Conservation (phyloP, 1,139 yeast genomes). For the Yamadazyma songkhlaensis region DNA sequence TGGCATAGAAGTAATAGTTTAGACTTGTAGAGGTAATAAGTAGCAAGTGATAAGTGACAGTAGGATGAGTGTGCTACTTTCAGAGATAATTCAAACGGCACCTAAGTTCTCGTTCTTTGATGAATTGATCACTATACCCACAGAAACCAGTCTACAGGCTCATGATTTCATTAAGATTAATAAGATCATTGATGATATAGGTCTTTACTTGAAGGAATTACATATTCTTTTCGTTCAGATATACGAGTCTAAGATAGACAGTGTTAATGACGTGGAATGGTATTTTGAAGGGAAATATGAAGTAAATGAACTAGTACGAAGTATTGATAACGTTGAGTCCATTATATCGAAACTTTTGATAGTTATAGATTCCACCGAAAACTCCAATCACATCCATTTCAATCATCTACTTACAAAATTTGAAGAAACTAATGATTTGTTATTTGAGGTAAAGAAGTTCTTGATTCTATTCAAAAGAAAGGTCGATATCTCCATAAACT, state of each 20-base stretch:
- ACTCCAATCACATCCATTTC: conserved; percentile 13
- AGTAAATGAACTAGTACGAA: conserved; percentile 34
- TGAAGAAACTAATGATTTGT: conserved; percentile 35
- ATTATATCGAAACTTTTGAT: conserved; percentile 39
- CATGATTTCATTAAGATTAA: conserved; percentile 32
- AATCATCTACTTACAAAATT: conserved; percentile 22
- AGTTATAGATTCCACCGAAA: conserved; percentile 25
- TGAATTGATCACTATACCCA: conserved; percentile 25
- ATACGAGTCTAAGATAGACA: conserved; percentile 6
- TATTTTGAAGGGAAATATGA: conserved; percentile 46
- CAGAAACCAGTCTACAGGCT: conserved; percentile 19
- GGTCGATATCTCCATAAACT: conserved; percentile 56
- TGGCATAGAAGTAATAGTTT: too few relatives aligned
- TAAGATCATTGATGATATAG: conserved; percentile 31
- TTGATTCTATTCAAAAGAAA: conserved; percentile 37
- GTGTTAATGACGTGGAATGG: conserved; percentile 34
- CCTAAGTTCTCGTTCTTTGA: conserved; percentile 34
- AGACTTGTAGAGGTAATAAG: too few relatives aligned
- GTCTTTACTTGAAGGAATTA: conserved; percentile 23
- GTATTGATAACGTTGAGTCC: conserved; percentile 46
- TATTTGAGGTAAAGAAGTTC: conserved; percentile 38
- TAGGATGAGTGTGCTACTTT: conserved; percentile 9
- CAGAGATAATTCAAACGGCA: conserved; percentile 13
- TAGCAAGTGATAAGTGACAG: too few relatives aligned
- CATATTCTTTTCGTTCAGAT: conserved; percentile 17